phyloP scores from a whole-genome alignment of 106 monocot genomes.

The Dendrobium nobile region DNA sequence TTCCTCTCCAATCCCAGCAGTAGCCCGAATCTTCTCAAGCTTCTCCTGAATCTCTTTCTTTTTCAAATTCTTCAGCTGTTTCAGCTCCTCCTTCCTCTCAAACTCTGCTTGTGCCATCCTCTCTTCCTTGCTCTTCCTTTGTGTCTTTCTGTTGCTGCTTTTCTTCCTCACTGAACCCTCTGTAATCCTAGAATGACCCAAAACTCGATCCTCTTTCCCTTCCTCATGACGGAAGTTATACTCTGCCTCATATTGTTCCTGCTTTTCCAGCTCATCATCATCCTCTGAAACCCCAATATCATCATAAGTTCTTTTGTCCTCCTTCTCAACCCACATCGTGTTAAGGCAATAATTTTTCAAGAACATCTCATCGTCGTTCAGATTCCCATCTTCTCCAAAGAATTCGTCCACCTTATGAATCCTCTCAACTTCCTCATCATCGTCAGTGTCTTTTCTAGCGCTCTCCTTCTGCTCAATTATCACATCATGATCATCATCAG shows the following conservation, averaged over 20 bases:
- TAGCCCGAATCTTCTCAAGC: slow-evolving; percentile 55
- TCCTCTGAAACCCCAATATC: slow-evolving; percentile 61
- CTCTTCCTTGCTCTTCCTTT: slow-evolving; percentile 93
- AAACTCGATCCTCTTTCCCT: slow-evolving; percentile 55
- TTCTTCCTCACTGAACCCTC: slow-evolving; percentile 96
- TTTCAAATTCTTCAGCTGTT: slow-evolving; percentile 91
- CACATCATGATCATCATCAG: slow-evolving; percentile 45
- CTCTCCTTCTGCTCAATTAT: slow-evolving; percentile 48
- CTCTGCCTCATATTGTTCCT: slow-evolving; percentile 73
- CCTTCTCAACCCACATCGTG: slow-evolving; percentile 49
- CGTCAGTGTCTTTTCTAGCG: slow-evolving; percentile 12
- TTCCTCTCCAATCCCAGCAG: slow-evolving; percentile 63
- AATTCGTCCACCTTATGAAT: slow-evolving; percentile 45
- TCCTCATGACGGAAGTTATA: slow-evolving; percentile 91
- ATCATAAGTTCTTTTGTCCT: slow-evolving; percentile 22
- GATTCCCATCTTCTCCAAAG: slow-evolving; percentile 54
- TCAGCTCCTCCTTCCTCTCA: slow-evolving; percentile 86
- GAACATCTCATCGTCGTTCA: slow-evolving; percentile 61
- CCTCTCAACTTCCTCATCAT: slow-evolving; percentile 26
- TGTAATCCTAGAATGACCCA: slow-evolving; percentile 58
- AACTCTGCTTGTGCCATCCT: slow-evolving; percentile 73
- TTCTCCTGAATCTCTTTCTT: slow-evolving; percentile 97
- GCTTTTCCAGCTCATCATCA: slow-evolving; percentile 78
- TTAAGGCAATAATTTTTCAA: slow-evolving; percentile 67
- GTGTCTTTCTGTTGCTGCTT: slow-evolving; percentile 57